Evolutionary conservation across 2,329 filamentous ascomycete species (phyloP), one percentile per base, ranked within the genome.

Genomic region (Knufia fluminis): DNA sequence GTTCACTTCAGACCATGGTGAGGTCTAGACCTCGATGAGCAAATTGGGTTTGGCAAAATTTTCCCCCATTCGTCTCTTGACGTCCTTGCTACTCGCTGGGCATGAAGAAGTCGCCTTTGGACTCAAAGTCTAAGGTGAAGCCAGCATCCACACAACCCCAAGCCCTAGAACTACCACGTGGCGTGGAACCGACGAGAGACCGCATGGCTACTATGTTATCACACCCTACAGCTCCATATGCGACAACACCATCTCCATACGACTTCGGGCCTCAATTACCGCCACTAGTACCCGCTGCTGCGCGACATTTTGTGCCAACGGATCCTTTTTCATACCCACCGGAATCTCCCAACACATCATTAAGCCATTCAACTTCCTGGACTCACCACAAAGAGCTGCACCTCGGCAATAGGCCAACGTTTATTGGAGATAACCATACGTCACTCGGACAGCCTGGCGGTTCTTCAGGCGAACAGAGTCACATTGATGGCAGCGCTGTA

Each of bases 21-120:
- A 26, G 12, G 20, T 28, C 22, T 31, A 48, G 45, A 28, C 35
- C 33, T 48, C 35, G 9, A 40, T 48, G 45, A 48, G 33, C 16
- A 22, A 19, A 16, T 17, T 22, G 22, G 33, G 23, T 19, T 28
- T 39, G 3, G 20, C 19, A 9, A 31, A 7, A 4, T 24, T 17
- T 31, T 10, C 8, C 23, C 3, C 19, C 20, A 12, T 9, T 40
- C 45, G 4, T 19, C 26, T 16, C 19, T 20, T 12, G 42, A 4
- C 19, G 20, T 10, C 26, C 12, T 4, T 22, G 24, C 10, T 22
- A 16, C 35, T 17, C 23, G 17, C 12, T n/a, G 33, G 45, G 45
- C 22, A 48, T 48, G 45, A 48, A 48, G 17, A 20, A 2, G 16
- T 39, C 35, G 33, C 14, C 12, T 40, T 23, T 17, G 22, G 33